Conservation (phyloP, 2,329 filamentous ascomycete species). For the Ophiostoma novo-ulmi region DNA sequence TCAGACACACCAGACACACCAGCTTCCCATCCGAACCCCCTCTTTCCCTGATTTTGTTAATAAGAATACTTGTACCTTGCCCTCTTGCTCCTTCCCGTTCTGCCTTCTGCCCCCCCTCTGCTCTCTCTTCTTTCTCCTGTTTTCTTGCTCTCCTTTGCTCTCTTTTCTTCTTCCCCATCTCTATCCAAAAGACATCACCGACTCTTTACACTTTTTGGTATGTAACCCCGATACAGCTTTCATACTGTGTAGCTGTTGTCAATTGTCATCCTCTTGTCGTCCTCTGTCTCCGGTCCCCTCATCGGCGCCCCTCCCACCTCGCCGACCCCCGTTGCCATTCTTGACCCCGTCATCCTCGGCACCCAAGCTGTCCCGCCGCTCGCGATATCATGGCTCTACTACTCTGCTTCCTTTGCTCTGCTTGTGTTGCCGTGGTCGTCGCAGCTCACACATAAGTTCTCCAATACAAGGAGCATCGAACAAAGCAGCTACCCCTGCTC, state of each 20-base stretch:
- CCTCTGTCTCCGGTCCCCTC: neutral
- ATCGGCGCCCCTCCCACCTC: neutral
- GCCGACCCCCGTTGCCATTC: neutral
- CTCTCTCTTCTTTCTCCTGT: neutral
- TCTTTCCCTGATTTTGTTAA: conserved; percentile 10
- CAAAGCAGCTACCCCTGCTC: neutral
- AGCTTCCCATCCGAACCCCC: conserved; percentile 12
- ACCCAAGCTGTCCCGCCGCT: neutral
- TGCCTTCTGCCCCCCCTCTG: neutral
- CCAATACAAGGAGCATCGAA: neutral
- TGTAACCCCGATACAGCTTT: neutral
- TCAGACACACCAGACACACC: conserved; percentile 15
- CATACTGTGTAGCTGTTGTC: neutral
- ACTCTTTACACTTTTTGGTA: conserved; percentile 14
- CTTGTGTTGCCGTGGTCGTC: neutral
- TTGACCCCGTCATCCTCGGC: neutral
- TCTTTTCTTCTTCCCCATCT: neutral
- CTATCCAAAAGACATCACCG: conserved; percentile 7
- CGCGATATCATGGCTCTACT: neutral
- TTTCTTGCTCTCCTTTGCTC: conserved; percentile 3
- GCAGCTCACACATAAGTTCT: neutral
- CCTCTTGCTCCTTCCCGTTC: conserved; percentile 9
- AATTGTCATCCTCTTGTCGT: neutral
- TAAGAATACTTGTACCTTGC: conserved; percentile 13
- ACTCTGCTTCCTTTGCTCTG: neutral